Conservation (phyloP, 257 asterid species). For the Cruciata laevipes region DNA sequence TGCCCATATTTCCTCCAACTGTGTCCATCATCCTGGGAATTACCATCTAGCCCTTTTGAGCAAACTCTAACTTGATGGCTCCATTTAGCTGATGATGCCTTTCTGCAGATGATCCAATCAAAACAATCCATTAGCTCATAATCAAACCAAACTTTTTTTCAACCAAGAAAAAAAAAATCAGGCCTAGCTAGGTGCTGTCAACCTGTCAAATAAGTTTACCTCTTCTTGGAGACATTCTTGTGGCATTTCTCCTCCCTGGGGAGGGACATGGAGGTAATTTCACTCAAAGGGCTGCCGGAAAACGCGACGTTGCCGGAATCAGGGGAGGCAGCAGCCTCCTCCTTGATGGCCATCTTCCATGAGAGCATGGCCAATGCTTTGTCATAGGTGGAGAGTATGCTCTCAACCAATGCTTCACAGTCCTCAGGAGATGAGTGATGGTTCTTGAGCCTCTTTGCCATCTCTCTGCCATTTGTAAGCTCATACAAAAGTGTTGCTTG, state of each 20-base stretch:
- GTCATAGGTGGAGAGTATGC: slow-evolving; percentile 50
- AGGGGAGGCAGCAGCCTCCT: slow-evolving; percentile 16
- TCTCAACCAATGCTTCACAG: slow-evolving; percentile 40
- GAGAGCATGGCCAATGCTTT: slow-evolving; percentile 50
- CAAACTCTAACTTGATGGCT: slow-evolving; percentile 42
- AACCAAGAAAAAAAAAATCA: not conserved
- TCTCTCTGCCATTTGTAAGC: slow-evolving; percentile 57
- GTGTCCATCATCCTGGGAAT: slow-evolving; percentile 48
- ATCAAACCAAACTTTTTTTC: not conserved
- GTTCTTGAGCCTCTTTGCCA: slow-evolving; percentile 54
- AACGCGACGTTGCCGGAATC: not conserved
- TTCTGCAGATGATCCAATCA: slow-evolving; percentile 39
- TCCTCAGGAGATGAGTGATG: slow-evolving; percentile 20
- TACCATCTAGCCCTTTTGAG: slow-evolving; percentile 37
- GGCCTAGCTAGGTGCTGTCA: not conserved
- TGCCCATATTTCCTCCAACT: slow-evolving; percentile 95
- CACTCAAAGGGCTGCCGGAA: slow-evolving; percentile 35
- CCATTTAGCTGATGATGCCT: slow-evolving; percentile 41
- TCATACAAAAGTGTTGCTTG: slow-evolving; percentile 29
- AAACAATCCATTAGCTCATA: not conserved
- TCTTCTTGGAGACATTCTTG: slow-evolving; percentile 39
- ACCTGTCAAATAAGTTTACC: slow-evolving; percentile 9
- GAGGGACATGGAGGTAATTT: slow-evolving; percentile 25
- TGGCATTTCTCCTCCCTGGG: slow-evolving; percentile 20
- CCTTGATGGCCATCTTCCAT: slow-evolving; percentile 22